Conservation (phyloP, 352 stramenopile species). For the Peronospora farinosa region DNA sequence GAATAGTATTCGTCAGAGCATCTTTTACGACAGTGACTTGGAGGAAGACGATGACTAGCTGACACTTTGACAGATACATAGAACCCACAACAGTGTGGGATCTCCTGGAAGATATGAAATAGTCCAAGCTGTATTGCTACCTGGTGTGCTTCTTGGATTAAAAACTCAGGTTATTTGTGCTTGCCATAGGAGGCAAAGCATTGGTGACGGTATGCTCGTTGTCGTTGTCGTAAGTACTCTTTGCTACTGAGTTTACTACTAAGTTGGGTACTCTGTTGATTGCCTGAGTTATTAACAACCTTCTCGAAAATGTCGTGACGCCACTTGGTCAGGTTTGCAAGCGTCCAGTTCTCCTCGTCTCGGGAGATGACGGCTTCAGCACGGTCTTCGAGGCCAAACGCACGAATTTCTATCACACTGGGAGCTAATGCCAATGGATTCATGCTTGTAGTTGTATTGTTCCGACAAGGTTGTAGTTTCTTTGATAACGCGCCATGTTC, state of each 20-base stretch:
- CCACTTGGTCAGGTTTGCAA: constrained; percentile 62
- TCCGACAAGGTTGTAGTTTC: constrained; percentile 1
- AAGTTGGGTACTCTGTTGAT: neutral
- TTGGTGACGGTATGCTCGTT: constrained; percentile 67
- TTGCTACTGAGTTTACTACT: constrained; percentile 20
- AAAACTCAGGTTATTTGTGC: constrained; percentile 8
- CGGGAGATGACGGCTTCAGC: constrained; percentile 61
- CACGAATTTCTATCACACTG: constrained; percentile 48
- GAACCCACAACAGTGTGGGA: neutral
- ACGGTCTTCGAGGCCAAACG: constrained; percentile 71
- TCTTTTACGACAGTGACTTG: constrained; percentile 83
- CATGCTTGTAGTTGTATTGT: neutral
- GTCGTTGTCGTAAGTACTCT: constrained; percentile 57
- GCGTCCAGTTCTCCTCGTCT: constrained; percentile 41
- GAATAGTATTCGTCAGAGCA: constrained; percentile 76
- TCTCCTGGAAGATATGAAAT: constrained; percentile 16
- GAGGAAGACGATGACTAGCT: constrained; percentile 62
- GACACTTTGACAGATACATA: neutral
- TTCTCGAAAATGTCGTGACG: constrained; percentile 40
- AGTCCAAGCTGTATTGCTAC: constrained; percentile 19
- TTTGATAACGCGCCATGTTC: constrained; percentile 5
- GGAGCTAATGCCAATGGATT: constrained; percentile 14
- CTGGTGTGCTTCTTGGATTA: constrained; percentile 3
- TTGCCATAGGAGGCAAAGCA: constrained; percentile 23
- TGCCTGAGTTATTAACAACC: neutral